A percentile compares a stretch with the other conserved stretches of the same genome.
Evolutionary conservation across 192 early-diverging fungal species (phyloP).

Genomic region (Backusella luteola): DNA sequence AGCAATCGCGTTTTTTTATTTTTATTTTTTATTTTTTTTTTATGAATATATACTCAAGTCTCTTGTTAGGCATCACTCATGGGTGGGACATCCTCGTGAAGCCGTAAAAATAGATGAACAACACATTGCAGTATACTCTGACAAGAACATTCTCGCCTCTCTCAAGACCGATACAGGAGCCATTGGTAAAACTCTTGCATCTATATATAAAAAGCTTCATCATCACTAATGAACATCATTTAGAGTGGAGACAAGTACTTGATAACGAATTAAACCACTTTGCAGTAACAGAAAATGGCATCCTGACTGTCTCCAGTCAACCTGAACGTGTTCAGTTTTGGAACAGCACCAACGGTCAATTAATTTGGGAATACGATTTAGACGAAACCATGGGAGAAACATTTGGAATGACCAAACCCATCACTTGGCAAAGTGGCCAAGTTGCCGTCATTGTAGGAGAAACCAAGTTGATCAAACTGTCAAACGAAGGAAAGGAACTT

Average conservation of each 20-base stretch:
- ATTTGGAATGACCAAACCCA: background rate
- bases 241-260: constrained; percentile 79
- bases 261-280: constrained; percentile 58
- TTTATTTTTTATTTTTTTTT: constrained; percentile 5
- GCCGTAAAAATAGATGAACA: constrained; percentile 36
- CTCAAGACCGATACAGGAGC: constrained; percentile 65
- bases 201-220: background rate
- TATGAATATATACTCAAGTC: background rate
- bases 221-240: background rate
- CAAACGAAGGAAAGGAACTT: constrained; percentile 12
- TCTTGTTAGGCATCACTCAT: constrained; percentile 51
- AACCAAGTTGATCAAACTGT: constrained; percentile 9
- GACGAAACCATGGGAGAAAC: background rate
- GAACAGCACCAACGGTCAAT: constrained; percentile 36
- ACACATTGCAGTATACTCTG: constrained; percentile 58
- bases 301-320: constrained; percentile 27
- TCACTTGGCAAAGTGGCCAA: constrained; percentile 11
- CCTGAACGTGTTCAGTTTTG: constrained; percentile 30
- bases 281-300: constrained; percentile 48
- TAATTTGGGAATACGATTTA: constrained; percentile 31
- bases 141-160: constrained; percentile 72
- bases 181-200: constrained; percentile 46
- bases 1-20: background rate
- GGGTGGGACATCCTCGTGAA: constrained; percentile 46
- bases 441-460: constrained; percentile 6